A percentile compares a stretch with the other conserved stretches of the same genome.
Evolutionary conservation across 805 yeast species (phyloP).

Genomic region (Starmera quercuum): DNA sequence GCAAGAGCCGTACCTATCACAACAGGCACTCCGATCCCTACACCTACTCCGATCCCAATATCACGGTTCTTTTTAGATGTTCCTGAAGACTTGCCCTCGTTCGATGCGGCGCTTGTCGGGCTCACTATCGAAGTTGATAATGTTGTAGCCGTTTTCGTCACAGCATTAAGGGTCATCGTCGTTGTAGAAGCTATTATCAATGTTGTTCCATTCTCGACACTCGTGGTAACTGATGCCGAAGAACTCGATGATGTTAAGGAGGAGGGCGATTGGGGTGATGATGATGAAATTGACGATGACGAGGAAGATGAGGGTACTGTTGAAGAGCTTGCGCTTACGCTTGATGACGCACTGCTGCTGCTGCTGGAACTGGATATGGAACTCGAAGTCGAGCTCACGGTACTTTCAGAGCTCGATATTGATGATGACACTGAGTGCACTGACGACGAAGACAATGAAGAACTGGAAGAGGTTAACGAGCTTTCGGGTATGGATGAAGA

Average conservation of each 20-base stretch:
- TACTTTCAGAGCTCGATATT: neutral
- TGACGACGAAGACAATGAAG: too few species aligned
- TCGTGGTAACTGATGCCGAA: constrained; percentile 2
- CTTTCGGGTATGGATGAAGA: too few species aligned
- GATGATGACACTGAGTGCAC: too few species aligned
- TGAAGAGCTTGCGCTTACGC: constrained; percentile 1
- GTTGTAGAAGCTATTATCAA: constrained; percentile 12
- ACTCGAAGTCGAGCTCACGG: neutral
- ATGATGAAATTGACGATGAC: constrained; percentile 2
- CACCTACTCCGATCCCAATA: constrained; percentile 59
- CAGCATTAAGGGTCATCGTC: constrained; percentile 3
- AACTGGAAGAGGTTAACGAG: too few species aligned
- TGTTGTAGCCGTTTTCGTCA: constrained; percentile 10
- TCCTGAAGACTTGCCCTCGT: constrained; percentile 20
- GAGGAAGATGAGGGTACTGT: constrained; percentile 2
- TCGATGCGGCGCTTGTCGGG: constrained; percentile 17
- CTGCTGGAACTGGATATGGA: neutral
- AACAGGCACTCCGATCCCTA: constrained; percentile 62
- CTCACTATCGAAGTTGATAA: constrained; percentile 22
- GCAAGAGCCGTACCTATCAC: constrained; percentile 16
- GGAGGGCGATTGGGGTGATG: constrained; percentile 1
- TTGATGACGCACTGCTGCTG: constrained; percentile 1
- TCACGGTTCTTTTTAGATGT: constrained; percentile 37
- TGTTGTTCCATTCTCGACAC: constrained; percentile 2
- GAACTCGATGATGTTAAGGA: constrained; percentile 3